A percentile compares a stretch with the other conserved stretches of the same genome.
These are phyloP conservation scores for Entrophospora sp. DNA, from an alignment of 192 early-diverging fungal species.

Conservation along the genomic window DNA sequence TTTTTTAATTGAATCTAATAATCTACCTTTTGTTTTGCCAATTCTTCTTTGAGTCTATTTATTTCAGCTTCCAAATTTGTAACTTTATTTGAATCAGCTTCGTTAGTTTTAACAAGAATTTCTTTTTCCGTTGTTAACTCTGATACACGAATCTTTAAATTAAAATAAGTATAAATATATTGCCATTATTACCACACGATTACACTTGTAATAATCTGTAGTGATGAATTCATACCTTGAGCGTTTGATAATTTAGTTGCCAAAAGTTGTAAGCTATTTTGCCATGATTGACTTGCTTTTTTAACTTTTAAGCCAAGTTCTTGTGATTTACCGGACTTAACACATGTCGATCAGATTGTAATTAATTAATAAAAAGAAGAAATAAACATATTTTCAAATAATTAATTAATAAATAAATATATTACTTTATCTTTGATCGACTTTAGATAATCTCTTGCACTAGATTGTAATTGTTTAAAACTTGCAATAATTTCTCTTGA, in stretches of 20 bases:
- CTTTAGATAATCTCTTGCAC: constrained; percentile 4
- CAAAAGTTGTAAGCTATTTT: constrained; percentile 8
- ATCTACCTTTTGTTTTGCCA: constrained; percentile 20
- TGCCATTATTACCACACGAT: too few species aligned
- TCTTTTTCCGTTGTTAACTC: constrained; percentile 19
- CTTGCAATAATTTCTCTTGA: constrained; percentile 22
- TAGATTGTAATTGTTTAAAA: constrained; percentile 12
- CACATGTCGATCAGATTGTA: not conserved
- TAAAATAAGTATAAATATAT: constrained; percentile 1
- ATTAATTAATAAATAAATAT: not conserved
- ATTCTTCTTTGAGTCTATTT: constrained; percentile 20
- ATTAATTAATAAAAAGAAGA: not conserved
- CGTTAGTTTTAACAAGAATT: not conserved
- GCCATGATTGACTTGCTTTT: constrained; percentile 14
- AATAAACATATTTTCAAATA: not conserved
- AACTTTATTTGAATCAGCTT: not conserved
- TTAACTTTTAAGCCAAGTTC: constrained; percentile 4
- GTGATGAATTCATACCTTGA: constrained; percentile 14
- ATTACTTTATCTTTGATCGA: constrained; percentile 17
- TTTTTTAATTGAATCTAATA: not conserved
- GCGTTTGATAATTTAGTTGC: constrained; percentile 16
- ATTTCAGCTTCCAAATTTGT: constrained; percentile 16
- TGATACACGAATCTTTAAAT: not conserved
- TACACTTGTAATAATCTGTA: too few species aligned
- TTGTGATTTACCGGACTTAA: not conserved